These are phyloP conservation scores for Anisodus acutangulus DNA, from an alignment of 257 asterid species.

Conservation along the genomic window DNA sequence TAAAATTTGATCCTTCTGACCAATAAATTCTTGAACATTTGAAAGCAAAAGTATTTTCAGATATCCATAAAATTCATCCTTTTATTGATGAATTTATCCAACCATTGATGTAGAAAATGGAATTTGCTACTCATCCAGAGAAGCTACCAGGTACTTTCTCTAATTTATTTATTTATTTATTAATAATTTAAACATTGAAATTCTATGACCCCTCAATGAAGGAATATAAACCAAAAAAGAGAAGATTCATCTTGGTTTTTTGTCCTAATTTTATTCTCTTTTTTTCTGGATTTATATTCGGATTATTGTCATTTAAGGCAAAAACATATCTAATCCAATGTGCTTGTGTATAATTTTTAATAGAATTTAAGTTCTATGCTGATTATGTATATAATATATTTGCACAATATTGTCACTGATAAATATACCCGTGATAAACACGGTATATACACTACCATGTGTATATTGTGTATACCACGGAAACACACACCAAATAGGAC, in stretches of 20 bases:
- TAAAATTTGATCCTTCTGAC: constrained; percentile 57
- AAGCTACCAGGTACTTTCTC: constrained; percentile 47
- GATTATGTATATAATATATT: too few species aligned
- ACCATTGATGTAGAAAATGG: constrained; percentile 55
- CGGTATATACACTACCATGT: too few species aligned
- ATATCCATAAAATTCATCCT: constrained; percentile 44
- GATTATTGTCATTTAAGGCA: background rate
- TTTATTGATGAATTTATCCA: constrained; percentile 50
- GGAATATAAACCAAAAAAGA: background rate
- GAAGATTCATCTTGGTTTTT: background rate
- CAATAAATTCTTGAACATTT: constrained; percentile 55
- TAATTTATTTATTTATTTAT: too few species aligned
- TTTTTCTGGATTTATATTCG: background rate
- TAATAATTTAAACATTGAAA: too few species aligned
- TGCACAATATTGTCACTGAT: background rate
- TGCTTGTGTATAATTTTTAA: background rate
- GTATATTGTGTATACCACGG: too few species aligned
- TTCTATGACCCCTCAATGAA: background rate
- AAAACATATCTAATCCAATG: background rate
- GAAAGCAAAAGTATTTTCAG: constrained; percentile 42
- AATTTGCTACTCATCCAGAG: constrained; percentile 59
- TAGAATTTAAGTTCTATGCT: background rate
- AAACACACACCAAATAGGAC: too few species aligned
- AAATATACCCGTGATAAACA: too few species aligned
- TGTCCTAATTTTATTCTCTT: background rate